phyloP scores from a whole-genome alignment of 1,139 yeast species.

The Suhomyces bribrorum region DNA sequence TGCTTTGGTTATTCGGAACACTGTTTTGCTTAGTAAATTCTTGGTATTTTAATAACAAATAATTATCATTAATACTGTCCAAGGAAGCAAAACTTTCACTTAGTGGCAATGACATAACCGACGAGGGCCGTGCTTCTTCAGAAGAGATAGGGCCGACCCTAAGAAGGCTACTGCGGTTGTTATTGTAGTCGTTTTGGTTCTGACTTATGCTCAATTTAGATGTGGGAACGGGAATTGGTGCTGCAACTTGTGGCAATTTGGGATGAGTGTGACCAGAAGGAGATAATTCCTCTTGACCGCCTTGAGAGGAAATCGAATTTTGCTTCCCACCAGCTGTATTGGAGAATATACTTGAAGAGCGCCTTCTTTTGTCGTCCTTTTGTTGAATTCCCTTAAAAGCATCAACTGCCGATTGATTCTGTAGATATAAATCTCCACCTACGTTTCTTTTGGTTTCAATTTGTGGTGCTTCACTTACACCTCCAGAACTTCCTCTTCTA shows the following conservation, averaged over 20 bases:
- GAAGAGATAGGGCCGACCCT: constrained; percentile 39
- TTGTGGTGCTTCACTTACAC: constrained; percentile 45
- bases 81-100: constrained; percentile 77
- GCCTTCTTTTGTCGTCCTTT: constrained; percentile 46
- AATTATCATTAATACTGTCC: constrained; percentile 70
- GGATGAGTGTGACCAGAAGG: not conserved
- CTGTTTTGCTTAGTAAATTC: constrained; percentile 24
- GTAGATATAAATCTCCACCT: constrained; percentile 55
- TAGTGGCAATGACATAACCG: constrained; percentile 56
- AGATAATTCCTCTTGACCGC: constrained; percentile 6
- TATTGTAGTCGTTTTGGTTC: not conserved
- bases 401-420: constrained; percentile 50
- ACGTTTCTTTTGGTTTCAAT: constrained; percentile 54
- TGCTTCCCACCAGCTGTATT: constrained; percentile 14
- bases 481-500: constrained; percentile 40
- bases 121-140: constrained; percentile 30
- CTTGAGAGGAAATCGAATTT: constrained; percentile 22
- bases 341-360: constrained; percentile 39
- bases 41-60: constrained; percentile 37
- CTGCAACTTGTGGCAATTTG: constrained; percentile 13
- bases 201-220: constrained; percentile 5
- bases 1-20: not conserved
- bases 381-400: constrained; percentile 52
- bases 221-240: constrained; percentile 23
- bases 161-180: constrained; percentile 7